phyloP scores from a whole-genome alignment of 2,329 filamentous ascomycete genomes.

The Penicillium sp. region DNA sequence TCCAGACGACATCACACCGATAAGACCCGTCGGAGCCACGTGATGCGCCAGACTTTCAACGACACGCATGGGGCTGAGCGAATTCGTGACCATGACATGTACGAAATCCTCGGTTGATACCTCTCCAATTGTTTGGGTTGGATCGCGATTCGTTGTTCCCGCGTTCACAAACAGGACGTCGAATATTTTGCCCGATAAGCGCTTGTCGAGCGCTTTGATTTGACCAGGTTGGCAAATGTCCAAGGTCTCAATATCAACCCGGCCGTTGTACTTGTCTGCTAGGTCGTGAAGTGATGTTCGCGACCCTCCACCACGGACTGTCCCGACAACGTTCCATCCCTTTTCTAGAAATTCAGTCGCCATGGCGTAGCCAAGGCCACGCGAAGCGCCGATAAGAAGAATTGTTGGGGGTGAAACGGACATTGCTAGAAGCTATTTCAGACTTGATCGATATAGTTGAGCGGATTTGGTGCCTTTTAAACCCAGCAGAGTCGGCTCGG shows the following conservation, averaged over 20 bases:
- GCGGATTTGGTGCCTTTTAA: not conserved
- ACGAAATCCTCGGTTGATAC: constrained; percentile 2
- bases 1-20: constrained; percentile 3
- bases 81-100: constrained; percentile 4
- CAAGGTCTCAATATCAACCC: not conserved
- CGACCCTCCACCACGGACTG: not conserved
- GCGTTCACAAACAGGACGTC: not conserved
- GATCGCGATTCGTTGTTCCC: not conserved
- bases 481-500: not conserved
- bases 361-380: constrained; percentile 1
- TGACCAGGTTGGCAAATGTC: constrained; percentile 1
- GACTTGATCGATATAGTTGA: not conserved
- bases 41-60: not conserved
- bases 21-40: not conserved
- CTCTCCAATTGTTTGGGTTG: not conserved
- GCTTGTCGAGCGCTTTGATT: not conserved
- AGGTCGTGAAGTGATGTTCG: not conserved
- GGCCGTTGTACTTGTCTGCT: not conserved
- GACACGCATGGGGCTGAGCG: constrained; percentile 3
- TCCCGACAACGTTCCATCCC: constrained; percentile 1
- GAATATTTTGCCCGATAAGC: not conserved
- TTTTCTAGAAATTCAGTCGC: not conserved
- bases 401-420: not conserved
- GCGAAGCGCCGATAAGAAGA: not conserved
- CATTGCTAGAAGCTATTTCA: not conserved